Evolutionary conservation across 305 asterid species (phyloP).

Genomic region (Stenogyne calaminthoides): DNA sequence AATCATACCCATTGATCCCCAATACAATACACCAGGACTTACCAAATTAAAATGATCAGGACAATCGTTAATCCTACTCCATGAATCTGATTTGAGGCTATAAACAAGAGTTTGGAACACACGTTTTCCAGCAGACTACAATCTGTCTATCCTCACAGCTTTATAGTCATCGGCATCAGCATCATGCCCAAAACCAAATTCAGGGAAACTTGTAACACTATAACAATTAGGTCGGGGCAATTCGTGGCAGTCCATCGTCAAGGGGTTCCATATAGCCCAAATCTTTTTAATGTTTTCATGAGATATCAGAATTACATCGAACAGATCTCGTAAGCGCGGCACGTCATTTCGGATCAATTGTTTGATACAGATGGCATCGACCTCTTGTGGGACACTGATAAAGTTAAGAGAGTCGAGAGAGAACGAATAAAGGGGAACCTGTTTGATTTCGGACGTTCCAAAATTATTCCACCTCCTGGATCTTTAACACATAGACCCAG

Average conservation of each 20-base stretch:
- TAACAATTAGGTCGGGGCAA: neutral
- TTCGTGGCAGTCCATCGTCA: neutral
- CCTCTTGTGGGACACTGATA: neutral
- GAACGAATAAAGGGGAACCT: neutral
- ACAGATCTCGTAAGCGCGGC: neutral
- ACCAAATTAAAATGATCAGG: neutral
- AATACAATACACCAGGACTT: neutral
- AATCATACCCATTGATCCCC: neutral
- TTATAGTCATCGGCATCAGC: constrained; percentile 21
- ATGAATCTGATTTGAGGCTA: constrained; percentile 18
- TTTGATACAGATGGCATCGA: neutral
- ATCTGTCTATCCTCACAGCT: constrained; percentile 7
- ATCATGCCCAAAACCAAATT: constrained; percentile 26
- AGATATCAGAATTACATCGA: neutral
- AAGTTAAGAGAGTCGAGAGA: neutral
- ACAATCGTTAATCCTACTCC: constrained; percentile 14
- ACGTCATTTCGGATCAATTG: neutral
- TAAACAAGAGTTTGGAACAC: constrained; percentile 17
- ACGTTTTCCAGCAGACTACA: fast-evolving
- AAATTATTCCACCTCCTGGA: no score
- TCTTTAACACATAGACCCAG: no score
- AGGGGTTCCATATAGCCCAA: constrained; percentile 24
- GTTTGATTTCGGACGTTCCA: neutral
- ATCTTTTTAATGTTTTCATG: neutral
- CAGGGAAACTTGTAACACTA: neutral